A percentile compares a stretch with the other conserved stretches of the same genome.
Conservation (phyloP, 352 stramenopile species). For the Pythium dissotocum region DNA sequence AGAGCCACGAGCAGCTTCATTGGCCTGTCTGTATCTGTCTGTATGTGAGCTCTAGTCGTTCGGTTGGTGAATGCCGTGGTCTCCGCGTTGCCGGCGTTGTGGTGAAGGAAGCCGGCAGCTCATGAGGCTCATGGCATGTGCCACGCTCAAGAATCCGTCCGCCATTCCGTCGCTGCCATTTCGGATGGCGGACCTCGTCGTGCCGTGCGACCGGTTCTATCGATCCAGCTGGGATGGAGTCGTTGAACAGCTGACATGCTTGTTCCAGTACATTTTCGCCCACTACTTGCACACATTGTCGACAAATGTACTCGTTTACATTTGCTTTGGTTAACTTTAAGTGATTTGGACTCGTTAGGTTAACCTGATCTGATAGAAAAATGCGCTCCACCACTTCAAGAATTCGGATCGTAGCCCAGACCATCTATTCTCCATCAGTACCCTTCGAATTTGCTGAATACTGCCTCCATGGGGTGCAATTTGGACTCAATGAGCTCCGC, state of each 20-base stretch:
- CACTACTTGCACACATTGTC: neutral
- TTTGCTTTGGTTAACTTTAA: neutral
- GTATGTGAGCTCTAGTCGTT: neutral
- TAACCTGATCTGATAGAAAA: neutral
- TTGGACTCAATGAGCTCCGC: neutral
- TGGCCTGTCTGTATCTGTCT: neutral
- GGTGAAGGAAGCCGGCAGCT: neutral
- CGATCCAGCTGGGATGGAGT: neutral
- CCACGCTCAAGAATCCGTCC: neutral
- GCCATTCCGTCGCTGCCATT: neutral
- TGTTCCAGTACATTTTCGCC: neutral
- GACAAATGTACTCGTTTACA: neutral
- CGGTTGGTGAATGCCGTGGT: neutral
- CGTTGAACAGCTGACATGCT: neutral
- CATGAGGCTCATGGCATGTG: neutral
- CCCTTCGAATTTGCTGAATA: neutral
- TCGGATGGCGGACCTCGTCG: neutral
- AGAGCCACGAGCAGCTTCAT: constrained; percentile 5
- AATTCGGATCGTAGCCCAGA: neutral
- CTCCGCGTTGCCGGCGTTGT: neutral
- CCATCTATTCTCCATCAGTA: neutral
- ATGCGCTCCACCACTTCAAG: neutral
- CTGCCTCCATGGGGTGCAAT: constrained; percentile 5
- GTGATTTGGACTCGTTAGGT: neutral
- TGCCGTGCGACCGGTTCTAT: neutral